phyloP scores from a whole-genome alignment of 352 stramenopile genomes.

The Globisporangium paddicum region DNA sequence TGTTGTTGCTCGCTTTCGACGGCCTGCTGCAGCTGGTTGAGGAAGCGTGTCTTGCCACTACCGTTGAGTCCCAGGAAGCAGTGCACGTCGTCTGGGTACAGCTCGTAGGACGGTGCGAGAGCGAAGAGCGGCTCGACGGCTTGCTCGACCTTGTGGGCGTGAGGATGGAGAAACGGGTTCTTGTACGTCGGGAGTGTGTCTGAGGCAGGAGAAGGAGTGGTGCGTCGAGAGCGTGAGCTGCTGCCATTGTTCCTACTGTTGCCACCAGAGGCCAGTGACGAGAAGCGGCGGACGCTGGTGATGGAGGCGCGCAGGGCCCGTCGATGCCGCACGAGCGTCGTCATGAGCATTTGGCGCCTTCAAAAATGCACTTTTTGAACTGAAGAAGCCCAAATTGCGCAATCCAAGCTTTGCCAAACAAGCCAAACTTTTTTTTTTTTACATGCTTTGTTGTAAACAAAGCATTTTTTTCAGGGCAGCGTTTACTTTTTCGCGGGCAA shows the following conservation, averaged over 20 bases:
- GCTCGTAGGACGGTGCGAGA: slow-evolving; percentile 33
- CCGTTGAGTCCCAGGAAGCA: slow-evolving; percentile 72
- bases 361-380: background rate
- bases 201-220: background rate
- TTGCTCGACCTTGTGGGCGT: background rate
- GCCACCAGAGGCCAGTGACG: background rate
- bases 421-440: no score
- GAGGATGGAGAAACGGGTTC: slow-evolving; percentile 6
- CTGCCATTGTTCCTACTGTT: no score
- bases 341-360: no score
- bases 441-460: no score
- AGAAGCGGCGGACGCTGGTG: background rate
- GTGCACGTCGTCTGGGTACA: slow-evolving; percentile 51
- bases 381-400: background rate
- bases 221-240: background rate
- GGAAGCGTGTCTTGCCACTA: slow-evolving; percentile 59
- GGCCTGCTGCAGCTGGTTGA: slow-evolving; percentile 34
- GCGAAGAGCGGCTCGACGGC: slow-evolving; percentile 21
- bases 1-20: background rate
- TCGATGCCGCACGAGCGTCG: background rate
- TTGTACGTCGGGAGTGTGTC: slow-evolving; percentile 1
- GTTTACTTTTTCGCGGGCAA: no score
- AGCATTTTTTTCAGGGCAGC: no score
- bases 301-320: background rate
- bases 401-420: no score